Evolutionary conservation across 345 rosid species (phyloP).

Genomic region (Gynandropsis gynandra): DNA sequence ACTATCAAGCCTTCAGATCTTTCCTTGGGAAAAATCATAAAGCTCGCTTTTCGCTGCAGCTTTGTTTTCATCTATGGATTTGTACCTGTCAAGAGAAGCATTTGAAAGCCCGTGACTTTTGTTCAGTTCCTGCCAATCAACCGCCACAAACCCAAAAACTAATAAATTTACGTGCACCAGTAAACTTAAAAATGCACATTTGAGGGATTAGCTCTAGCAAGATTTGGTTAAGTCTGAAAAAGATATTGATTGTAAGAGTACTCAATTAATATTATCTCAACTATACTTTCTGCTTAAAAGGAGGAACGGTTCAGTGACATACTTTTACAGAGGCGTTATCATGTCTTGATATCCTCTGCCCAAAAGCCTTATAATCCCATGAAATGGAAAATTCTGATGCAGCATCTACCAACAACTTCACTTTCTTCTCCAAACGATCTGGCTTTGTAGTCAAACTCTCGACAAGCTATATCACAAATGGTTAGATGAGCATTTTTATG

Average conservation of each 20-base stretch:
- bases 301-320: conserved; percentile 11
- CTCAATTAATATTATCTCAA: conserved; percentile 7
- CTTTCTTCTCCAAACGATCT: conserved; percentile 50
- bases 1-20: conserved; percentile 12
- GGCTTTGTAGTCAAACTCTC: conserved; percentile 54
- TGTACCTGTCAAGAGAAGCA: conserved; percentile 28
- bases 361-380: conserved; percentile 67
- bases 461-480: conserved; percentile 43
- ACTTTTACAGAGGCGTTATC: conserved; percentile 41
- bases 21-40: conserved; percentile 24
- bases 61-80: conserved; percentile 29
- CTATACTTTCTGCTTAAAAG: conserved; percentile 5
- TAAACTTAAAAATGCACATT: conserved; percentile 5
- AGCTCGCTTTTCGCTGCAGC: conserved; percentile 25
- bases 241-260: too few species aligned
- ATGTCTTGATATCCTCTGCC: conserved; percentile 39
- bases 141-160: conserved; percentile 3
- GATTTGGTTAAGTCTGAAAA: too few species aligned
- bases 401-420: conserved; percentile 62
- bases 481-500: conserved; percentile 21
- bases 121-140: conserved; percentile 41
- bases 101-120: conserved; percentile 28
- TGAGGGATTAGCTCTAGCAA: neutral
- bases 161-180: conserved; percentile 14
- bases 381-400: conserved; percentile 69